These are phyloP conservation scores for Teratosphaeria viscida DNA, from an alignment of 2,329 filamentous ascomycete species.

Conservation along the genomic window DNA sequence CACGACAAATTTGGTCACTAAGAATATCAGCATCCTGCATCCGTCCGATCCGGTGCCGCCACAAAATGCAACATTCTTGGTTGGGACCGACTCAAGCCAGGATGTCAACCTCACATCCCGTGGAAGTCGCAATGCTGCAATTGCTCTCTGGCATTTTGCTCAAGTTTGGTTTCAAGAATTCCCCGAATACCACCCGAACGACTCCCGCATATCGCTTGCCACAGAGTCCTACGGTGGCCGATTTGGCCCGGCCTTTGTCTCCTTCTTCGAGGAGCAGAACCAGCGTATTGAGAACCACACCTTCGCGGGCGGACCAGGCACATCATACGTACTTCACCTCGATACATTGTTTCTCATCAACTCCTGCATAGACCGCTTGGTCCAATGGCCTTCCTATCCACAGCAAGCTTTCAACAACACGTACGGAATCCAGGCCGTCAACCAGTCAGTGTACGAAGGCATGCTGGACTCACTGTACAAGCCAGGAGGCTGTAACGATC, in stretches of 20 bases:
- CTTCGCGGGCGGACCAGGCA: background rate
- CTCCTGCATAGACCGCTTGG: constrained; percentile 55
- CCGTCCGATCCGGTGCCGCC: constrained; percentile 22
- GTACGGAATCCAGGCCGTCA: constrained; percentile 50
- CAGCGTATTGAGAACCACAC: background rate
- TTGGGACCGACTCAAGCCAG: constrained; percentile 43
- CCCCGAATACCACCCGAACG: constrained; percentile 49
- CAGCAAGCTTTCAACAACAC: constrained; percentile 52
- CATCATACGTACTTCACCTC: constrained; percentile 40
- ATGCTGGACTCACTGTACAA: constrained; percentile 34
- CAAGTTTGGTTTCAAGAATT: constrained; percentile 55
- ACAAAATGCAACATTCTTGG: constrained; percentile 43
- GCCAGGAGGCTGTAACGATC: constrained; percentile 43
- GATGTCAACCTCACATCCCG: constrained; percentile 37
- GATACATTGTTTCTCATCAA: constrained; percentile 57
- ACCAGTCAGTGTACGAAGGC: constrained; percentile 30
- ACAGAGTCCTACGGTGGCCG: constrained; percentile 48
- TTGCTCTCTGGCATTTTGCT: constrained; percentile 48
- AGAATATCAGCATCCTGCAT: constrained; percentile 19
- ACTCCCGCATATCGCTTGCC: constrained; percentile 44
- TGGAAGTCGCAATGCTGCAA: constrained; percentile 43
- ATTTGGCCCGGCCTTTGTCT: constrained; percentile 53
- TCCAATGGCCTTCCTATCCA: constrained; percentile 47
- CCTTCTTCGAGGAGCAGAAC: constrained; percentile 30
- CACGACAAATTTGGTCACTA: constrained; percentile 12